Evolutionary conservation across 257 asterid species (phyloP), one percentile per base, ranked within the genome.

Genomic region (Ballota nigra): DNA sequence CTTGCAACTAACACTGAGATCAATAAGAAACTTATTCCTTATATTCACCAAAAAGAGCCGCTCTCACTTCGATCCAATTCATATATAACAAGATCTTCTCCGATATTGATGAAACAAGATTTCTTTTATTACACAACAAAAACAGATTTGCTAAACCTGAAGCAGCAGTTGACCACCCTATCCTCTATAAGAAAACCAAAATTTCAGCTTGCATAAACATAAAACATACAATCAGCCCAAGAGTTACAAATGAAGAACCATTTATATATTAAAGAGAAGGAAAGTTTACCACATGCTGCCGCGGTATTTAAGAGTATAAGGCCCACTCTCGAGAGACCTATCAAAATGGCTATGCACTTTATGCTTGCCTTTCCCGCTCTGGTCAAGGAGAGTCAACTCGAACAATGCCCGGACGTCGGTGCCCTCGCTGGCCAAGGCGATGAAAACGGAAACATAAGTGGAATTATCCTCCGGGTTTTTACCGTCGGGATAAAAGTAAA

Each of bases 301-400:
- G 2, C 94, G 85, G 63, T 85, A 88, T 67, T 82, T 90, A 40
- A 90, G 86, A 5, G 97, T 90, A 33, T 86, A 88, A 1, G 97
- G 96, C 8, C 97, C 97, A 40, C 92, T 89, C 82, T 89, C 96
- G 11, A 87, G 89, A 41, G 95, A 85, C 68, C 97, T 83, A 83
- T 89, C 95, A 63, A 92, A 92, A 82, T 92, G 97, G 82, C 95
- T 87, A 75, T 92, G 97, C 74, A 92, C 90, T 76, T 89, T 89
- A 77, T 92, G 90, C 70, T 92, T 92, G 79, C 84, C 97, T 69
- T 86, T 89, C 72, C 97, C 97, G 71, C 96, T 92, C 83, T 92
- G 97, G 77, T 92, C 97, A 69, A 92, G 80, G 29, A 86, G 81
- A 33, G 94, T 91, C 77, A 91, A 62, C 86, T 91, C 97, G 79